Base-by-base conservation (phyloP, 208 protist species). In the Wallacemonas sp. region DNA sequence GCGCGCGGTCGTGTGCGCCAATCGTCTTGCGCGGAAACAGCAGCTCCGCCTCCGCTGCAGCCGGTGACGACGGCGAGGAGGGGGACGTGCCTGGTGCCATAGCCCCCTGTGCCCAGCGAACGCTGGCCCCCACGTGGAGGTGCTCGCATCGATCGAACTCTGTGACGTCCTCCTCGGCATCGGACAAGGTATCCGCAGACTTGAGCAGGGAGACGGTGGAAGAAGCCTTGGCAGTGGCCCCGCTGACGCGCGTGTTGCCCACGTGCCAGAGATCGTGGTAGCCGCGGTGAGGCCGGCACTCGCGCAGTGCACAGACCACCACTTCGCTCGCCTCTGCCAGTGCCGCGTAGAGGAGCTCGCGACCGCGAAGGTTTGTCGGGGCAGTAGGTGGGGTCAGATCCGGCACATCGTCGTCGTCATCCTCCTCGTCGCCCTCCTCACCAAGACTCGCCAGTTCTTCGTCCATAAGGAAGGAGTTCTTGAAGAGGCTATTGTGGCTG, bases 71-170 rank as follows among this genome's bases (percentile, higher is more conserved):
- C 14, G 63, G 12, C 2, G 63, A 42, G 10, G 26, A 44, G 4
- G 33, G n/a, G 3, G 61, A 29, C 16, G 28, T 16, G n/a, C 36
- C 10, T 54, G 66, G 33, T 2, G 55, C 48, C 5, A 66, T 59
- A 38, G 76, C 69, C 2, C 82, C 87, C 54, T 88, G 84, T 20
- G 69, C 70, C 84, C 87, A 93, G 23, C 38, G 33, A 39, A 91
- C 82, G 4, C 29, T 49, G 12, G 67, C 87, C 45, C 62, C 61
- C 41, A 72, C 69, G 52, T 68, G 68, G 14, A 93, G 65, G 62
- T 89, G 72, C 38, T 76, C 65, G 39, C 86, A 76, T 2, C 54
- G 59, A 31, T 79, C 79, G 33, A 83, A 87, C 10, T 61, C 57
- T 39, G 63, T 65, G 16, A 54, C 20, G 65, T 81, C 65, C 32